Conservation (phyloP, 140 eudicot species). For the Oenanthe javanica region DNA sequence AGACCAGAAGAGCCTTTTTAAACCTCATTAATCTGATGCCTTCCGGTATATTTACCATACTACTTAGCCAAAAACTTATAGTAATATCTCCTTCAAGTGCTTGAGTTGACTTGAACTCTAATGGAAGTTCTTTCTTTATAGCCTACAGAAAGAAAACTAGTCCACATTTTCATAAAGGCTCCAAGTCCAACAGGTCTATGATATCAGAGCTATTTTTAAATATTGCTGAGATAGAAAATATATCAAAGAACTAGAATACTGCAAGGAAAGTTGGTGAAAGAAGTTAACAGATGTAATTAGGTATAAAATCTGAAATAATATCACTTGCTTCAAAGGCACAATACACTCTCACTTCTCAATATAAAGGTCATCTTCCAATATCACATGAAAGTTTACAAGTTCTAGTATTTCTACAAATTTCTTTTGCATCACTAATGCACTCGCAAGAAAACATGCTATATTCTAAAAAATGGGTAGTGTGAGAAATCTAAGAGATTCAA, state of each 20-base stretch:
- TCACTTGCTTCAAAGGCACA: background rate
- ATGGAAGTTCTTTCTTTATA: background rate
- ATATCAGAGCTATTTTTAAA: background rate
- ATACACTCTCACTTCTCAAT: background rate
- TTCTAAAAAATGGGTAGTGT: background rate
- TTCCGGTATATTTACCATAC: background rate
- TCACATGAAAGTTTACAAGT: background rate
- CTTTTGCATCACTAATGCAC: background rate
- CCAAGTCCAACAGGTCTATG: background rate
- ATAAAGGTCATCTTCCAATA: background rate
- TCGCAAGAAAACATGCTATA: background rate
- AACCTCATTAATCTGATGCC: background rate
- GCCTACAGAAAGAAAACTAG: background rate
- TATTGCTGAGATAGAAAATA: background rate
- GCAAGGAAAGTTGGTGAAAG: background rate
- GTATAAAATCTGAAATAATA: no score
- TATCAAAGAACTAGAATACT: background rate
- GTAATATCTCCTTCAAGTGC: background rate
- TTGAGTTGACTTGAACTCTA: background rate
- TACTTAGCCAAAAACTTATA: background rate
- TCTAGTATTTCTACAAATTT: background rate
- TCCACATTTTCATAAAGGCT: background rate
- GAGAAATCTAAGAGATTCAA: background rate
- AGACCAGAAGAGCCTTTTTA: no score
- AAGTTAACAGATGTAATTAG: background rate